phyloP scores from a whole-genome alignment of 352 stramenopile genomes.

The Stephanocyclus meneghinianus region DNA sequence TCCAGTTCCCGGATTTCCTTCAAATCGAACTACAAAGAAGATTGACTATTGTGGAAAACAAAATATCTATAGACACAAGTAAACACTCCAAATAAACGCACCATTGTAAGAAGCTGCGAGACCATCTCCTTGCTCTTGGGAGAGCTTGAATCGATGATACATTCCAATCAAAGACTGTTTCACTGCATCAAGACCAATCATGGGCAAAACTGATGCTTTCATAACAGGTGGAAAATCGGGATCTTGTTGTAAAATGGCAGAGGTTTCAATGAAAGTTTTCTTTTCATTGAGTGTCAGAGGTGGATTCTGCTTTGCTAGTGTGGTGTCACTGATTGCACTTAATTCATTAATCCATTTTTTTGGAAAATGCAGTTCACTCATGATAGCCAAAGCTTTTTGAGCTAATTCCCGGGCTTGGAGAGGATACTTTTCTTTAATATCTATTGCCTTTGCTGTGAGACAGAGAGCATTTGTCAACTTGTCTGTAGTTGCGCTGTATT shows the following conservation, averaged over 20 bases:
- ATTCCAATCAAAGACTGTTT: conserved; percentile 39
- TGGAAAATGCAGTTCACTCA: conserved; percentile 13
- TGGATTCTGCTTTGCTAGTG: not conserved
- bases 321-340: conserved; percentile 6
- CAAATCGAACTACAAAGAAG: conserved; percentile 36
- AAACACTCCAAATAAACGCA: not conserved
- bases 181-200: conserved; percentile 41
- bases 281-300: not conserved
- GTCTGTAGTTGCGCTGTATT: conserved; percentile 2
- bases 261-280: not conserved
- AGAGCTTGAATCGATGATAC: conserved; percentile 36
- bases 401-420: conserved; percentile 24
- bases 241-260: conserved; percentile 23
- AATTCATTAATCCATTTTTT: conserved; percentile 32
- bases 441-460: conserved; percentile 28
- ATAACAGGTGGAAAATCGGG: conserved; percentile 26
- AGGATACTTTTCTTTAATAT: conserved; percentile 16
- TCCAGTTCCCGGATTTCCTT: conserved; percentile 35
- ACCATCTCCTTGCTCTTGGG: no score
- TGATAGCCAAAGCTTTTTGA: conserved; percentile 17
- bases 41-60: no score
- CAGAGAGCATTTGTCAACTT: conserved; percentile 11
- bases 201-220: conserved; percentile 37
- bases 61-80: not conserved
- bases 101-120: not conserved